Evolutionary conservation across 2,329 filamentous ascomycete species (phyloP), one percentile per base, ranked within the genome.

Genomic region (Neofusicoccum kwambonambiense): DNA sequence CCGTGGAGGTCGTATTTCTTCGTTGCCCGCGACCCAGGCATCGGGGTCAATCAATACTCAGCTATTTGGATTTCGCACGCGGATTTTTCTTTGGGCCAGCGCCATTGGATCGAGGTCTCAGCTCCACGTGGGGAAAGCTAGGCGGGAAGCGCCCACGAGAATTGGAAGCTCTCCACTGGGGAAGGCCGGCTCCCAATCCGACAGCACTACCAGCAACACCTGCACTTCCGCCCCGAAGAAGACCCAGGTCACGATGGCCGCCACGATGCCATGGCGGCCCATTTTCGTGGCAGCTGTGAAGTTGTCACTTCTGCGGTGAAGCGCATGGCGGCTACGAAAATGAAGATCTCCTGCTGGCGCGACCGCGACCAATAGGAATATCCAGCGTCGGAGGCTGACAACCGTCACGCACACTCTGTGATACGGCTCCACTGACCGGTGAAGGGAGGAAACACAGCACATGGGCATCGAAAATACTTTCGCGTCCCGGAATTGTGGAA

Each of bases 331-430:
- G 41, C 42, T 60, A 22, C 44, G 41, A 60, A 60, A 45, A 47
- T 60, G 56, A 60, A 19, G 56, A 60, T 60, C 56, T 60, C 56
- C 56, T 17, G 56, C 27, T 34, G 56, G 56, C 56, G 56, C 56
- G 56, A 60, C 42, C 8, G 17, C 56, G 37, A 12, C 56, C 56
- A 60, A 60, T 60, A 31, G 47, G 56, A 60, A 13, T 12, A n/a
- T 34, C 13, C 27, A 60, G 17, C 19, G 31, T 15, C 7, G n/a
- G 17, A 37, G 9, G 15, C 13, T 12, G 17, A 47, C 41, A 34
- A 47, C 42, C 13, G 31, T 60, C 56, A 60, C 56, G 39, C 56
- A 44, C 56, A 37, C 56, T 47, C n/a, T 47, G 56, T 60, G 56
- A 60, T 47, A 60, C 47, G 56, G 56, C 5, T 60, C 56, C 56